Percentiles rank a stretch among this genome's conserved stretches.
These are phyloP conservation scores for Phalaenopsis aphrodite DNA, from an alignment of 106 monocot genomes.

Conservation along the genomic window DNA sequence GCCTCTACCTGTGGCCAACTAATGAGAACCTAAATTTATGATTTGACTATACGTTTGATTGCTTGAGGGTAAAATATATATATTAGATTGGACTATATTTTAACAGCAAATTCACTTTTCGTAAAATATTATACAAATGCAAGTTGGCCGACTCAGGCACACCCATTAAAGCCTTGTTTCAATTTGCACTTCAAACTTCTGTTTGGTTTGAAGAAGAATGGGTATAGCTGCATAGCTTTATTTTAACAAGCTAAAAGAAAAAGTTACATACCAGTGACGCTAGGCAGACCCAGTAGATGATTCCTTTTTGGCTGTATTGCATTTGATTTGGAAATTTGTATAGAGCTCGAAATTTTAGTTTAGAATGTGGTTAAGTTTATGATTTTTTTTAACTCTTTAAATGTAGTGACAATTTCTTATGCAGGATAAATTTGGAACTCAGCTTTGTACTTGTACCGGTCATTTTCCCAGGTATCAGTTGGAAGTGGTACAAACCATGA, in stretches of 20 bases:
- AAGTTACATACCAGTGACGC: background rate
- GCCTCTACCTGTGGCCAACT: no score
- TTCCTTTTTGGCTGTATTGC: background rate
- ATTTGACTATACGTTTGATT: no score
- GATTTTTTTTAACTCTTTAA: background rate
- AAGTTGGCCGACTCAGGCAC: no score
- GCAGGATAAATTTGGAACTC: background rate
- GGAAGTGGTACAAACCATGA: background rate
- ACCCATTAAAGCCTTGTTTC: no score
- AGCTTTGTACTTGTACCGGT: background rate
- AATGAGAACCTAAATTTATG: no score
- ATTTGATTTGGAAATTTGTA: background rate
- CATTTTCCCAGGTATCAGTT: background rate
- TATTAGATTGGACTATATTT: no score
- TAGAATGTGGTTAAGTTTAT: background rate
- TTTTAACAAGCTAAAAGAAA: background rate
- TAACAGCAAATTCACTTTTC: no score
- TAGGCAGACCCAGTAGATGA: background rate
- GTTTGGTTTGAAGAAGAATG: no score
- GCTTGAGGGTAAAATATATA: no score
- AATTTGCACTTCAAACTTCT: no score
- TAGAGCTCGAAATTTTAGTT: no score
- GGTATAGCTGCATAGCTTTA: background rate
- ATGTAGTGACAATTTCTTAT: background rate
- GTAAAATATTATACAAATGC: no score